Percentiles rank a stretch among this genome's conserved stretches.
phyloP scores from a whole-genome alignment of 2,329 filamentous ascomycete genomes.

The Colletotrichum sp. region DNA sequence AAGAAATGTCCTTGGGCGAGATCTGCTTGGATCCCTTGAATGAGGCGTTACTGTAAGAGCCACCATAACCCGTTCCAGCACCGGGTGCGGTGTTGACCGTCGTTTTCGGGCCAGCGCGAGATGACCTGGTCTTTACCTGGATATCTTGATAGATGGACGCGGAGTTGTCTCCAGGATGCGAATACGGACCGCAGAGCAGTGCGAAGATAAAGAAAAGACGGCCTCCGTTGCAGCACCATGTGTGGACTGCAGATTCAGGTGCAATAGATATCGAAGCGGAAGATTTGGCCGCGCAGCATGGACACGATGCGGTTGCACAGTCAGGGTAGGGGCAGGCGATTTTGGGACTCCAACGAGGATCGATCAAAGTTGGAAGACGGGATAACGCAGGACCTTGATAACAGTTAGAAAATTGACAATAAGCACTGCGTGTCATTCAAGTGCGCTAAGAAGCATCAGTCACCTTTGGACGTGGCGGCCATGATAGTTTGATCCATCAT shows the following conservation, averaged over 20 bases:
- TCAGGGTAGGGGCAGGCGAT: not conserved
- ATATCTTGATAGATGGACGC: not conserved
- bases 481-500: not conserved
- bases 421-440: not conserved
- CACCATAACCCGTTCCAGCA: not conserved
- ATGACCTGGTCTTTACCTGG: not conserved
- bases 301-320: not conserved
- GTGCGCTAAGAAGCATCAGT: not conserved
- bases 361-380: not conserved
- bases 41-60: not conserved
- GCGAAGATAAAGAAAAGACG: constrained; percentile 2
- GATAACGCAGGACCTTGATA: not conserved
- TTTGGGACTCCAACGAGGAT: not conserved
- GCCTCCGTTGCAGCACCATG: constrained; percentile 36
- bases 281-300: not conserved
- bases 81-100: not conserved
- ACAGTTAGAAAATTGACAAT: not conserved
- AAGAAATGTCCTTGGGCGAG: not conserved
- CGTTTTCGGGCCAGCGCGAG: not conserved
- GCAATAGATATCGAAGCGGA: not conserved
- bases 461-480: not conserved
- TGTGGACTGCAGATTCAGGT: not conserved
- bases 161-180: not conserved
- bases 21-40: not conserved
- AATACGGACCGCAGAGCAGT: not conserved